Base-by-base conservation (phyloP, 2,329 filamentous ascomycete species). In the Pseudogymnoascus verrucosus region DNA sequence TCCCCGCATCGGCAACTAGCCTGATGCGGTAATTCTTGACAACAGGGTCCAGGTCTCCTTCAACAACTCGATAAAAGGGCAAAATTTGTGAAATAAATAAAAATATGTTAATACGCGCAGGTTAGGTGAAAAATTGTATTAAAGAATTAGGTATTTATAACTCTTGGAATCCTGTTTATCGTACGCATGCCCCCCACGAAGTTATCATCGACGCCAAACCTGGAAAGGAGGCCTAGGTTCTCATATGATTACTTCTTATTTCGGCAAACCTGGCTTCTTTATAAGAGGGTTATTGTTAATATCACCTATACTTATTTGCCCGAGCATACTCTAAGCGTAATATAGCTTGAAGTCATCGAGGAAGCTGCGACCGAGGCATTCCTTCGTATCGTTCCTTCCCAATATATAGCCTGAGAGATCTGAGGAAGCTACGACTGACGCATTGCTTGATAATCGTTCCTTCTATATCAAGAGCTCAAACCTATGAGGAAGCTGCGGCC, bases 1-100 rank as follows among this genome's bases (percentile, higher is more conserved):
- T 60, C 16, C 57, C 57, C 57, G 57, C 57, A 37, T 23, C 10
- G 14, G 57, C 31, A 23, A n/a, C 57, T 60, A 60, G 37, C 57
- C 57, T 36, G 16, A 36, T 37, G 5, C 6, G 57, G 57, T 40
- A 60, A 60, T 39, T 60, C 31, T 60, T 31, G 37, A 60, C 57
- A 36, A 60, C 31, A 54, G 26, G 23, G 26, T 16, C 23, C 26
- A 54, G 11, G 4, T 54, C 23, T 16, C 8, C 11, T 28, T 11
- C 14, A 16, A 3, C 7, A 51, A 54, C 14, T 26, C 47, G 12
- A 54, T 31, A 31, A 11, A 28, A 54, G 23, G 26, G 23, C 5
- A 16, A 11, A 16, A 19, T 31, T 54, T 31, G 26, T 16, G 16
- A 31, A 28, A 54, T 16, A 31, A 26, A 54, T 44, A 11, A 11